These are phyloP conservation scores for Echinosophora koreensis DNA, from an alignment of 306 rosid species.

Conservation along the genomic window DNA sequence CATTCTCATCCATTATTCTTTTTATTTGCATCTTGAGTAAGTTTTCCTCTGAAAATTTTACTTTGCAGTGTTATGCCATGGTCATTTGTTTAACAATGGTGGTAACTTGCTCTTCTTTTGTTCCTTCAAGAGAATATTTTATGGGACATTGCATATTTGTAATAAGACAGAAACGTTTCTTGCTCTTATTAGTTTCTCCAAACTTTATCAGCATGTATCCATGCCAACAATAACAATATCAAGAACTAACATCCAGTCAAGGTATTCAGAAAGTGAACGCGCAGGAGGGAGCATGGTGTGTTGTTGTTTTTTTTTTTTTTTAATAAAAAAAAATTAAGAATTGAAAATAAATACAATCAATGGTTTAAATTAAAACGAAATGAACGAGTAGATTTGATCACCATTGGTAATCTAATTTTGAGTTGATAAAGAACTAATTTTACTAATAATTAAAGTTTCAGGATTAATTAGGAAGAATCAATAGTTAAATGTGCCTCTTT, in stretches of 20 bases:
- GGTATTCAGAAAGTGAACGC: conserved; percentile 57
- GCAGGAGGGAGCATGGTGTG: no score
- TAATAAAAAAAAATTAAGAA: no score
- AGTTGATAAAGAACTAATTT: no score
- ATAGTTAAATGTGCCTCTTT: no score
- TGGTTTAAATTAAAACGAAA: no score
- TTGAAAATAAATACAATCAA: no score
- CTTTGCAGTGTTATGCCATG: conserved; percentile 89
- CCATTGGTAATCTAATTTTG: no score
- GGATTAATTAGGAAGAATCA: no score
- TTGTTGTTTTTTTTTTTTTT: no score
- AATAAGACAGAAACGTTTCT: conserved; percentile 80
- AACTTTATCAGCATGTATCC: conserved; percentile 93
- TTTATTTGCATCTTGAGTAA: conserved; percentile 54
- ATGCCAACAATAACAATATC: conserved; percentile 90
- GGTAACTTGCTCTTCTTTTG: conserved; percentile 83
- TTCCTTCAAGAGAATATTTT: conserved; percentile 79
- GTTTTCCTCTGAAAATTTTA: conserved; percentile 72
- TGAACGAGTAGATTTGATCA: no score
- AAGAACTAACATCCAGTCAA: conserved; percentile 83
- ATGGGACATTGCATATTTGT: conserved; percentile 79
- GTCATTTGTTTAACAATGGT: conserved; percentile 78
- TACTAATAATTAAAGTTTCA: no score
- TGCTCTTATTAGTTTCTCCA: conserved; percentile 75
- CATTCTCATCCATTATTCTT: conserved; percentile 80